phyloP scores from a whole-genome alignment of 176 grass and related monocot species.

The Bolboschoenus planiculmis region DNA sequence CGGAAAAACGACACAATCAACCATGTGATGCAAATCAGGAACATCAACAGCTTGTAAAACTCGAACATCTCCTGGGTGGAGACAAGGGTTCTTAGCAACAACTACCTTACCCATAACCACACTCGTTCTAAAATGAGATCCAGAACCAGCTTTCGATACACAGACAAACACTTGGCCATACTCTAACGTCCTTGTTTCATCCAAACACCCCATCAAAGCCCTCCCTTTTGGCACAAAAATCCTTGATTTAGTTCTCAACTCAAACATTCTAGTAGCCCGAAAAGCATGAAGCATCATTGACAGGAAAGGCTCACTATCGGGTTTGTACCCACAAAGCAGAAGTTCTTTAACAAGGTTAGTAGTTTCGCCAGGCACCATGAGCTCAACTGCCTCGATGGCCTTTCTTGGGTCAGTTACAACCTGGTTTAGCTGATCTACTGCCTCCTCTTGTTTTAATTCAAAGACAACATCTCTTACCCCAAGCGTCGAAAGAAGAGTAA shows the following conservation, averaged over 20 bases:
- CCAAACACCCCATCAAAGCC: conserved; percentile 88
- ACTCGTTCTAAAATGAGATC: not conserved
- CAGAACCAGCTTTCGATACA: conserved; percentile 35
- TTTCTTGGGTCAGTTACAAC: conserved; percentile 54
- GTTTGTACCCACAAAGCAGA: conserved; percentile 59
- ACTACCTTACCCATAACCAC: conserved; percentile 46
- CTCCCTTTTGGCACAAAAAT: conserved; percentile 68
- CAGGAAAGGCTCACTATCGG: conserved; percentile 66
- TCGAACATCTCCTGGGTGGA: conserved; percentile 73
- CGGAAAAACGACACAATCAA: conserved; percentile 94
- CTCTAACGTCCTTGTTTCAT: conserved; percentile 59
- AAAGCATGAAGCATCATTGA: conserved; percentile 77
- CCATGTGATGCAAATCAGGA: conserved; percentile 65
- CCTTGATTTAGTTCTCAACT: conserved; percentile 69
- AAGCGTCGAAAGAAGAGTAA: conserved; percentile 79
- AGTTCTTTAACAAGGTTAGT: conserved; percentile 67
- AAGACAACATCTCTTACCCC: conserved; percentile 56
- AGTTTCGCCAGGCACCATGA: conserved; percentile 68
- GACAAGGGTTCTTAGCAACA: conserved; percentile 87
- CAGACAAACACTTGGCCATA: conserved; percentile 74
- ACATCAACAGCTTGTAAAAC: conserved; percentile 66
- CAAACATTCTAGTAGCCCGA: conserved; percentile 58
- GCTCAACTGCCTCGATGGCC: conserved; percentile 57
- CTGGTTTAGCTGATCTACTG: conserved; percentile 40
- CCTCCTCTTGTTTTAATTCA: conserved; percentile 60